These are phyloP conservation scores for Nothophoma quercina DNA, from an alignment of 2,329 filamentous ascomycete genomes.

Conservation along the genomic window DNA sequence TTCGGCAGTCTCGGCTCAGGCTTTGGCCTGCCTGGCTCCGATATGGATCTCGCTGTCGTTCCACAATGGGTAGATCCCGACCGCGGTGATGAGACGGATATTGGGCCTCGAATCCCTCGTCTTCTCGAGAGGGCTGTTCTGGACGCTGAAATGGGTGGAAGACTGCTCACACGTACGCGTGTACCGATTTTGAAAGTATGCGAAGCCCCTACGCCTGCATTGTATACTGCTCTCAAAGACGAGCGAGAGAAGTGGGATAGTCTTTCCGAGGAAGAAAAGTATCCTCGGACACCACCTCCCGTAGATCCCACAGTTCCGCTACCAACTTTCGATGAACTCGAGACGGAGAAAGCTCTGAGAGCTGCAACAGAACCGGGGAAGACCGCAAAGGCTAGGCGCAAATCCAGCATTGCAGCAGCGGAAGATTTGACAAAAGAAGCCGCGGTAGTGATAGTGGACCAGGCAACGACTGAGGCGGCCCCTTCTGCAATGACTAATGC, in stretches of 20 bases:
- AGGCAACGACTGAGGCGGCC: background rate
- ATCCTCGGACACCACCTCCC: slow-evolving; percentile 31
- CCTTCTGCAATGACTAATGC: background rate
- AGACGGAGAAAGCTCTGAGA: slow-evolving; percentile 14
- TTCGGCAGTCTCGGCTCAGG: slow-evolving; percentile 86
- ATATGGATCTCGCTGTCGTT: slow-evolving; percentile 86
- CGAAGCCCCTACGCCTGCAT: slow-evolving; percentile 68
- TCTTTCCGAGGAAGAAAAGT: slow-evolving; percentile 56
- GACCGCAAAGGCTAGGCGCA: background rate
- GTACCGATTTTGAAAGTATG: slow-evolving; percentile 91
- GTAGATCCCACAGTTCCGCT: slow-evolving; percentile 19
- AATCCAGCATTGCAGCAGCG: background rate
- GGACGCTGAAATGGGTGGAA: slow-evolving; percentile 74
- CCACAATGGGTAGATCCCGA: slow-evolving; percentile 59
- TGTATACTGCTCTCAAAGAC: slow-evolving; percentile 68
- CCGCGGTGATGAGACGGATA: slow-evolving; percentile 45
- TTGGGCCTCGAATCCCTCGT: slow-evolving; percentile 70
- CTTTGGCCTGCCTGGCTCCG: slow-evolving; percentile 85
- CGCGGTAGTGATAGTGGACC: too few species aligned
- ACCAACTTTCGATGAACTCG: slow-evolving; percentile 19
- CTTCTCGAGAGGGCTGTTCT: slow-evolving; percentile 78
- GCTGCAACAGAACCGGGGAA: slow-evolving; percentile 2
- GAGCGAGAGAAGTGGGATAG: slow-evolving; percentile 77
- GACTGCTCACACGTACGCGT: slow-evolving; percentile 78
- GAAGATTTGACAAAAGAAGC: background rate